Percentiles rank a stretch among this genome's conserved stretches.
Evolutionary conservation across 306 rosid species (phyloP).

Genomic region (Glycine soja): DNA sequence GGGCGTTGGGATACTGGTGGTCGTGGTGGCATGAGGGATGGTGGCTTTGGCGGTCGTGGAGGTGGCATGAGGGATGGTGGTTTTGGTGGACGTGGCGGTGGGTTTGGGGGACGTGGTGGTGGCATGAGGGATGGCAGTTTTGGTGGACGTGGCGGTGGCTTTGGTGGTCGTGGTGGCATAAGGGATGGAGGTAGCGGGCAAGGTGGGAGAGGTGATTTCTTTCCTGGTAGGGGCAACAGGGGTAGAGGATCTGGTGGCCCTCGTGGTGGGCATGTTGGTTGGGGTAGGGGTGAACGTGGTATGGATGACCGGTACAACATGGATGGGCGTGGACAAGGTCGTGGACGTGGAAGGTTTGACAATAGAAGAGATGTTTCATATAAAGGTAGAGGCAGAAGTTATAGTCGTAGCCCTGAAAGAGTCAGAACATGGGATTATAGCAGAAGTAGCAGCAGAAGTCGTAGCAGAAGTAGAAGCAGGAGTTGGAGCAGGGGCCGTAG

Average conservation of each 20-base stretch:
- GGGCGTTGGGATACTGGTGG: conserved; percentile 72
- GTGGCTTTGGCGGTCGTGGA: conserved; percentile 63
- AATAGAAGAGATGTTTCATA: conserved; percentile 66
- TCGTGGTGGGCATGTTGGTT: conserved; percentile 69
- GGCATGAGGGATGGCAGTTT: conserved; percentile 74
- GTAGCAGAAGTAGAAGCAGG: conserved; percentile 59
- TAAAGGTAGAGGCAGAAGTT: conserved; percentile 80
- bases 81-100: conserved; percentile 62
- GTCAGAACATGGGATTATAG: conserved; percentile 89
- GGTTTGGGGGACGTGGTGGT: conserved; percentile 60
- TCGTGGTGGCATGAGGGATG: conserved; percentile 70
- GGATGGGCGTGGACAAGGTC: conserved; percentile 82
- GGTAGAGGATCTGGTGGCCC: conserved; percentile 85
- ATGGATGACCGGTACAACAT: conserved; percentile 63
- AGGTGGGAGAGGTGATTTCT: conserved; percentile 84
- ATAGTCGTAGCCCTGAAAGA: conserved; percentile 90
- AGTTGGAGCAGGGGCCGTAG: conserved; percentile 63
- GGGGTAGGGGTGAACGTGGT: conserved; percentile 79
- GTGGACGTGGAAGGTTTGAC: conserved; percentile 89
- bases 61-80: conserved; percentile 63
- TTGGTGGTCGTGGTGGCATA: conserved; percentile 73
- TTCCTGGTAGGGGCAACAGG: conserved; percentile 77
- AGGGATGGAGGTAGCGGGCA: conserved; percentile 64
- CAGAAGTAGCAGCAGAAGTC: conserved; percentile 55
- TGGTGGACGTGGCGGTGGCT: conserved; percentile 76